Evolutionary conservation across 177 flowering plant genomes (phyloP), one percentile per base, ranked within the genome.

Genomic region (Vitis hybrid): DNA sequence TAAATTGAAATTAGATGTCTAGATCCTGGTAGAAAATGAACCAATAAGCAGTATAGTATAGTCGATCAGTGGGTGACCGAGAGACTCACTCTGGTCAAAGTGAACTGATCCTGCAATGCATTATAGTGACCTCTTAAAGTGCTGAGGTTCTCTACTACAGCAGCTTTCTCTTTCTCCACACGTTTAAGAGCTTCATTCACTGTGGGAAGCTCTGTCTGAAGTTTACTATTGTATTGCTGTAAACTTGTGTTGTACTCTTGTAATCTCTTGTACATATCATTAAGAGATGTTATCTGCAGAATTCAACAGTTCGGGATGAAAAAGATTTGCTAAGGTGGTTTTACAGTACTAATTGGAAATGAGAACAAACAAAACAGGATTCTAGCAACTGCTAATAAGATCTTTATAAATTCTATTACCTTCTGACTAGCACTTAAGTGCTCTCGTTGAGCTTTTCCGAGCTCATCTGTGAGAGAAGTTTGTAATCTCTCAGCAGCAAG

Each of bases 181-280:
- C 86, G 87, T 73, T 87, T 87, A 7, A 89, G 82, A n/a, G 83
- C 76, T 71, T 85, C 92, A 73, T 80, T 89, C 50, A 84, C 88
- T 13, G 84, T 72, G 19, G 88, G 90, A 72, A 92, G 88, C 59
- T 96, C 99, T 60, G 79, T 79, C 77, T 92, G 98, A 70, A 96
- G 96, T 71, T 90, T 94, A 49, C 87, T 85, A 64, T 96, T 96
- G 77, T 94, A 96, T 52, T 89, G 89, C 72, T 96, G 99, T 56
- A 96, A 84, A 76, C 98, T 92, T 12, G 91, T 83, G 60, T 91
- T 96, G 73, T 94, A 96, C 66, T 94, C 98, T 71, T 94, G 98
- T 63, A 92, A 71, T 49, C 92, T 77, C 87, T 92, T 89, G 81
- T 91, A 88, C 82, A 83, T 90, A 18, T 93, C 94, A 66, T 84